Base-by-base conservation (phyloP, 2,329 filamentous ascomycete genomes). In the Trichoderma citrinoviride region DNA sequence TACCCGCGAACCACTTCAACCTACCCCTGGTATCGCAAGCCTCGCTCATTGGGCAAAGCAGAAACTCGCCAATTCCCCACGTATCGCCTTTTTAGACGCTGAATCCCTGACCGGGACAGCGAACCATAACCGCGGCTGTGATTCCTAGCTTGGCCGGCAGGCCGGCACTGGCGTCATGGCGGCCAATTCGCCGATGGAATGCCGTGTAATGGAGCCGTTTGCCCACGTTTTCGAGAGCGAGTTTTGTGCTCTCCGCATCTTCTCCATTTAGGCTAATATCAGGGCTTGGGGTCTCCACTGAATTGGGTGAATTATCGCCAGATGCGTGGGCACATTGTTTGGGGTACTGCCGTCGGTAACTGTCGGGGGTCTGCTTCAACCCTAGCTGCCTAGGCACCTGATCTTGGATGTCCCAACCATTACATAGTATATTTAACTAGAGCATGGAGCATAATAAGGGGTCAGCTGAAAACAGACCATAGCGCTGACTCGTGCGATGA, bases 121-220 rank as follows among this genome's bases (percentile, higher is more conserved):
- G 21, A 54, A 62, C 60, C 37, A 62, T 29, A 61, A 40, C 47
- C 46, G 47, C 40, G 49, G 49, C 53, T 54, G 23, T 41, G 17
- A n/a, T 46, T 19, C 60, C 49, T 54, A 62, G 60, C 60, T 46
- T 53, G n/a, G 49, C 23, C 58, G 58, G 58, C 17, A 25, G 21
- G 40, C 49, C 49, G 60, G 60, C 49, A 62, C 60, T 54, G 49
- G 60, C 49, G 60, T 62, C 60, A 62, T 62, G 19, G 47, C 43
- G 8, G 17, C 27, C 50, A 62, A 54, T 62, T 62, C 60, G 60
- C 60, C 60, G 60, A 62, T 54, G 49, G 60, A 54, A 62, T 54
- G 60, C 60, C 60, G 60, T 49, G 33, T 4, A 37, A 60, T 60
- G 56, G 56, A 57, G 57, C 15, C 33, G 8, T 37, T 37, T 37